Evolutionary conservation across 805 yeast genomes (phyloP), one percentile per base, ranked within the genome.

Genomic region (Candida nemodendra): DNA sequence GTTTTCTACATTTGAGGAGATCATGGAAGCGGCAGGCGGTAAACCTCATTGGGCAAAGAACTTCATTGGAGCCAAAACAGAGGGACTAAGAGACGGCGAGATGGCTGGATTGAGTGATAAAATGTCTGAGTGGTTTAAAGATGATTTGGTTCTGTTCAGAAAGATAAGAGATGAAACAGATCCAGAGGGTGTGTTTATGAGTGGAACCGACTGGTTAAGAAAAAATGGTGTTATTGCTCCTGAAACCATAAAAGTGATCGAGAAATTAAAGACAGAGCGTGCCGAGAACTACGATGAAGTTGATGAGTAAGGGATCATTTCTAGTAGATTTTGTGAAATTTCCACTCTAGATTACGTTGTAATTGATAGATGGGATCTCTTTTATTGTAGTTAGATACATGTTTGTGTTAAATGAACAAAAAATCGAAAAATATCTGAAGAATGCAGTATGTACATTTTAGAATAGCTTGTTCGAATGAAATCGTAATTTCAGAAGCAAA

Each of bases 41-140:
- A 85, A 81, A 59, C 99, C 99, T 2, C 99, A 91, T 62, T 91
- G 99, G 99, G 99, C 99, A 13, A 91, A 91, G 69, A 90, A 89
- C 62, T 91, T 88, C 61, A 68, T 85, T 39, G 95, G 95, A 1
- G 65, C 75, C 3, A 60, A 32, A 42, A 59, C 45, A 34, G 44
- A 27, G 53, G 68, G 65, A 38, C 64, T 66, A 36, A 79, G 74
- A 42, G 81, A 77, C 45, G 83, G 81, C 45, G 80, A 83, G 42
- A 85, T 88, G 93, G 71, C 79, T 51, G 96, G 96, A 1, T 79
- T 88, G 56, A 77, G 79, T 22, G 71, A 74, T 7, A 76, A 76
- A 42, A 77, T 87, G 65, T 68, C 71, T 37, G 78, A 78, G 48
- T 86, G 95, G 95, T 86, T 80, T 56, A 95, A 93, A 9, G 76